Evolutionary conservation across 495 filamentous ascomycete genomes (phyloP).

Genomic region (Baudoinia panamericana): DNA sequence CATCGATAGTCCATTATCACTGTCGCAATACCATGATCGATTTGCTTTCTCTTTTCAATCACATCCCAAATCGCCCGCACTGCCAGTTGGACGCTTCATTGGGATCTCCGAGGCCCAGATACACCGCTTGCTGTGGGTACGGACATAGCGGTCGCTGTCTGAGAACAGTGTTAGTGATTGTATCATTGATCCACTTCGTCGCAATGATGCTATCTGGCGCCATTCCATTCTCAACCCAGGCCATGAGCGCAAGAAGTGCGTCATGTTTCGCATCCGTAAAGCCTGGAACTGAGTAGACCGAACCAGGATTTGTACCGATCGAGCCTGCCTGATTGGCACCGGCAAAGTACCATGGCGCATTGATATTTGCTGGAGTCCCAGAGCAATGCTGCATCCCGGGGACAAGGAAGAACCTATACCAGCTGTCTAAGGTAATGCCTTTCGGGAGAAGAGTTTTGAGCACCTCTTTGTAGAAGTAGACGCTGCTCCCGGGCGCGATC

Average conservation of each 20-base stretch:
- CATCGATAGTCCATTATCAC: too few species aligned
- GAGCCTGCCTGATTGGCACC: conserved; percentile 16
- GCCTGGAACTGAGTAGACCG: conserved; percentile 28
- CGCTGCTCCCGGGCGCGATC: conserved; percentile 33
- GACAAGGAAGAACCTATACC: conserved; percentile 34
- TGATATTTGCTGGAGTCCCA: conserved; percentile 18
- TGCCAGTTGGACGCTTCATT: conserved; percentile 23
- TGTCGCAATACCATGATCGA: too few species aligned
- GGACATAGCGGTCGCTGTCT: conserved; percentile 27
- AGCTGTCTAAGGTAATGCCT: conserved; percentile 25
- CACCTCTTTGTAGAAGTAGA: conserved; percentile 36
- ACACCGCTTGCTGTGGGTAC: conserved; percentile 23
- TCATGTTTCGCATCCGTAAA: conserved; percentile 35
- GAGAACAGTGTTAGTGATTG: conserved; percentile 13
- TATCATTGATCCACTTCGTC: conserved; percentile 26
- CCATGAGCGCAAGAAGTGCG: conserved; percentile 36
- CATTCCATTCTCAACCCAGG: conserved; percentile 37
- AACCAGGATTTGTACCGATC: conserved; percentile 1
- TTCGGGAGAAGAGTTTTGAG: conserved; percentile 22
- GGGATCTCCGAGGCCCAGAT: conserved; percentile 16
- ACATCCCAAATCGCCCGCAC: too few species aligned
- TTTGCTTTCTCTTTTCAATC: too few species aligned
- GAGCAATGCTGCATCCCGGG: conserved; percentile 36
- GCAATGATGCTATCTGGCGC: conserved; percentile 25
- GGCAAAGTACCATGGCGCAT: conserved; percentile 31